Evolutionary conservation across 2,329 filamentous ascomycete genomes (phyloP).

Genomic region (Torrubiella hemipterigena): DNA sequence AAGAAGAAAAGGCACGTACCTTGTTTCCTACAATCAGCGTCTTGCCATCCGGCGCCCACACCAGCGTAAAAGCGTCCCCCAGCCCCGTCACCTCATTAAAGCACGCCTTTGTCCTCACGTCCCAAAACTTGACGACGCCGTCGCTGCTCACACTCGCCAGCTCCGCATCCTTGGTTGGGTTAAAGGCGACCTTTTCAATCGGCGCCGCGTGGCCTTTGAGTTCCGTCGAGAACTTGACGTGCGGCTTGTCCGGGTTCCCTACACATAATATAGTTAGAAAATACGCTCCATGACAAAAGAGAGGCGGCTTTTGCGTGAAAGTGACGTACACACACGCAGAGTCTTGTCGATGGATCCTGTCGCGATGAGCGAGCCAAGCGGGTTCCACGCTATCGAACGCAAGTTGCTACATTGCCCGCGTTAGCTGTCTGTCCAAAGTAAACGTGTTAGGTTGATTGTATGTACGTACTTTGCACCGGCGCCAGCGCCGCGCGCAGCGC

Average conservation of each 20-base stretch:
- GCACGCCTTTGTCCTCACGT: conserved; percentile 60
- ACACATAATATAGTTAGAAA: background rate
- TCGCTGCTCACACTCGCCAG: conserved; percentile 64
- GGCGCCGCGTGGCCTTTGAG: conserved; percentile 53
- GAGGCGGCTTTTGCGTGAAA: background rate
- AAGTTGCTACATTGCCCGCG: conserved; percentile 51
- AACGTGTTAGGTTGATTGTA: no score
- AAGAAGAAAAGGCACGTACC: conserved; percentile 29
- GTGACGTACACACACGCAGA: conserved; percentile 55
- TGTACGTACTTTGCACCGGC: no score
- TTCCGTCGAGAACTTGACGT: conserved; percentile 64
- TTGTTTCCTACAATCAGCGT: conserved; percentile 63
- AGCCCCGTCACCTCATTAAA: conserved; percentile 57
- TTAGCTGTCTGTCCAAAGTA: no score
- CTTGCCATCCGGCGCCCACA: conserved; percentile 61
- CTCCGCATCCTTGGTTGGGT: conserved; percentile 65
- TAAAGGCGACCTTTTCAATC: conserved; percentile 69
- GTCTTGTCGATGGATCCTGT: conserved; percentile 63
- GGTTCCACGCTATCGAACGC: conserved; percentile 80
- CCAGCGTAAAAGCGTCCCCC: conserved; percentile 57
- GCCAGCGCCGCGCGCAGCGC: conserved; percentile 36
- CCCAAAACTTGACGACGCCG: conserved; percentile 68
- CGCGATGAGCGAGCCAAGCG: conserved; percentile 69
- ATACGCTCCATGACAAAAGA: conserved; percentile 1
- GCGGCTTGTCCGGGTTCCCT: conserved; percentile 67